These are phyloP conservation scores for Melastoma candidum DNA, from an alignment of 441 rosid species.

Conservation along the genomic window DNA sequence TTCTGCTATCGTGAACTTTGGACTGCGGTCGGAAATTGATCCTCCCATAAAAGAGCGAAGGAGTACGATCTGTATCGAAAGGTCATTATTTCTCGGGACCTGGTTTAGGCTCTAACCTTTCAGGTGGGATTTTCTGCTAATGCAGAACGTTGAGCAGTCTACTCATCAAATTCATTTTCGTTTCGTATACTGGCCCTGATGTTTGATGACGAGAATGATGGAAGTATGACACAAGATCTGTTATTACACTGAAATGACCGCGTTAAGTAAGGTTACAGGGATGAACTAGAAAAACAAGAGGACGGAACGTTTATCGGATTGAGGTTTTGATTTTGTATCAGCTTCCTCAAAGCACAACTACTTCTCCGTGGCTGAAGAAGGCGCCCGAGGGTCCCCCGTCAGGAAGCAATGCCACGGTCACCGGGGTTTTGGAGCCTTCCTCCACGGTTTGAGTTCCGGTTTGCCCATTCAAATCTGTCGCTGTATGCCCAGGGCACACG, in stretches of 20 bases:
- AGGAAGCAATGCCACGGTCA: constrained; percentile 5
- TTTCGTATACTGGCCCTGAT: constrained; percentile 46
- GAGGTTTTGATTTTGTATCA: too few relatives aligned
- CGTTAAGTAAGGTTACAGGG: too few relatives aligned
- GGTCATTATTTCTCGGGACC: constrained; percentile 84
- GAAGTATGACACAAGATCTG: constrained; percentile 94
- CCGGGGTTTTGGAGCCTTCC: constrained; percentile 1
- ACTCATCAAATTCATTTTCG: background rate
- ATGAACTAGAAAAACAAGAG: too few relatives aligned
- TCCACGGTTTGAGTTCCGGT: background rate
- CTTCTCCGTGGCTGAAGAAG: background rate
- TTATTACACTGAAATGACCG: constrained; percentile 1
- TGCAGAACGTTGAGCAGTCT: background rate
- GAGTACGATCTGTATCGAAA: constrained; percentile 65
- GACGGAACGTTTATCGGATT: too few relatives aligned
- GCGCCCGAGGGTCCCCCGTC: constrained; percentile 3
- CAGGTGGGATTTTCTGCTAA: constrained; percentile 36
- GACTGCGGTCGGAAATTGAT: constrained; percentile 88
- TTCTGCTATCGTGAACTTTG: constrained; percentile 10
- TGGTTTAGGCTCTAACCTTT: constrained; percentile 86
- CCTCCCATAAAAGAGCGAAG: constrained; percentile 74
- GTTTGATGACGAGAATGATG: constrained; percentile 74
- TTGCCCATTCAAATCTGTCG: constrained; percentile 1
- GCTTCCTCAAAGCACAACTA: too few relatives aligned
- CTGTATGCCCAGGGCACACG: constrained; percentile 7